Evolutionary conservation across 2,329 filamentous ascomycete genomes (phyloP), one percentile per base, ranked within the genome.

Genomic region (Monosporascus sp.): DNA sequence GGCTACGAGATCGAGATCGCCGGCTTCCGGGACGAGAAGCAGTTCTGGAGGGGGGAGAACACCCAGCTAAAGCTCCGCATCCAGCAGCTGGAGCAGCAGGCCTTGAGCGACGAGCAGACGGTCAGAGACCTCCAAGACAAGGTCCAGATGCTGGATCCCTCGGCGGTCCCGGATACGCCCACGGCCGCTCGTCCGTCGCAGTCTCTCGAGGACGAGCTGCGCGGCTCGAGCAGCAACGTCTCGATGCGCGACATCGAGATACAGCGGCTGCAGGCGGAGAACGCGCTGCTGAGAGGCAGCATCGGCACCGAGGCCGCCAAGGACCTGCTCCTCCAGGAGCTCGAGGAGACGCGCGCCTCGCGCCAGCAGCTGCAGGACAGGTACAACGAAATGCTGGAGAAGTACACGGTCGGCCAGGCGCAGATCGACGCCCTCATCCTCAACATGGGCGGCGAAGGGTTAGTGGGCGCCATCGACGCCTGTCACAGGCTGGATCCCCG

Each of bases 91-190:
- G 65, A 68, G 48, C 54, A 63, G 31, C 60, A 64, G 44, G 61
- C 62, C 44, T 62, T 68, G 50, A 53, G 63, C 45, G 67, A 81
- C 60, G 81, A 84, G 62, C 74, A 72, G 49, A 76, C 78, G 49
- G 79, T 84, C 52, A 74, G 73, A 50, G 81, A 86, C 41, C 74
- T 86, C 18, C 79, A 86, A 62, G 82, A 86, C 61, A 80, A 83
- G 62, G 62, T 82, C 35, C 72, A 59, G 66, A 70, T 63, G 65
- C 64, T 55, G 59, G 67, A 62, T 60, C 70, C 54, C 54, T 63
- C 57, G 56, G 60, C 59, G 57, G 61, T 41, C 49, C 55, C 63
- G 25, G 60, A 58, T 25, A 57, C 67, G 15, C 58, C 65, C 3
- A 71, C 78, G 41, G 81, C 71, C 36, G 46, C 54, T n/a, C 60